Evolutionary conservation across 1,284 basidiomycete genomes (phyloP), one percentile per base, ranked within the genome.

Genomic region (Pascua guehoae): DNA sequence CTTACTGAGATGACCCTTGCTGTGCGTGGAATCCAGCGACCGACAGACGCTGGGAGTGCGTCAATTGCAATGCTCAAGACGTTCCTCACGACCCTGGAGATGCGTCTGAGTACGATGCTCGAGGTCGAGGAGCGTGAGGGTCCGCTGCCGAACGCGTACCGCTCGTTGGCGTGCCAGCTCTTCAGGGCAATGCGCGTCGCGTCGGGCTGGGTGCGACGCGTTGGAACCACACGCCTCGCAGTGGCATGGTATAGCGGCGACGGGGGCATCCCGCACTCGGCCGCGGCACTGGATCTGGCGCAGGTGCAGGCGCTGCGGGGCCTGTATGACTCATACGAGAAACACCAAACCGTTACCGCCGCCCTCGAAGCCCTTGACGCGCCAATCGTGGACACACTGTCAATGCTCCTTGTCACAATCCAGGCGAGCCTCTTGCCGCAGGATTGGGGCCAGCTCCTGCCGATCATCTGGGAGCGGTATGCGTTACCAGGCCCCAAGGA

Each of bases 1-100:
- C 65, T 87, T 47, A 62, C 87, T 12, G 88, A 89, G 71, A 65
- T 91, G 11, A 82, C 87, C 48, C 74, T 78, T 3, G 76, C 79
- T 41, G 67, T 89, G 15, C 41, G 14, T 8, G 8, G 17, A 4
- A 41, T 51, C n/a, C 32, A 44, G 8, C 12, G 39, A 9, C 39
- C 47, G n/a, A 40, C 47, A 12, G 24, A 17, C 17, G 17, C 38
- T 14, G 39, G 38, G 8, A 41, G 24, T 32, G 24, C 24, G 7
- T 32, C 24, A 4, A 42, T 38, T 12, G 16, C 42, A 14, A 32
- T 36, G 4, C 15, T 53, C 11, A 40, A 44, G 32, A 47, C 43
- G 1, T 89, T 88, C 66, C 79, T 82, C 11, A 72, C 79, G 8
- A 72, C 75, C 9, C 69, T 91, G 2, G 88, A 91, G 71, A 64